These are phyloP conservation scores for Dryadomyces quercus-mongolicae DNA, from an alignment of 2,329 filamentous ascomycete species.

Conservation along the genomic window DNA sequence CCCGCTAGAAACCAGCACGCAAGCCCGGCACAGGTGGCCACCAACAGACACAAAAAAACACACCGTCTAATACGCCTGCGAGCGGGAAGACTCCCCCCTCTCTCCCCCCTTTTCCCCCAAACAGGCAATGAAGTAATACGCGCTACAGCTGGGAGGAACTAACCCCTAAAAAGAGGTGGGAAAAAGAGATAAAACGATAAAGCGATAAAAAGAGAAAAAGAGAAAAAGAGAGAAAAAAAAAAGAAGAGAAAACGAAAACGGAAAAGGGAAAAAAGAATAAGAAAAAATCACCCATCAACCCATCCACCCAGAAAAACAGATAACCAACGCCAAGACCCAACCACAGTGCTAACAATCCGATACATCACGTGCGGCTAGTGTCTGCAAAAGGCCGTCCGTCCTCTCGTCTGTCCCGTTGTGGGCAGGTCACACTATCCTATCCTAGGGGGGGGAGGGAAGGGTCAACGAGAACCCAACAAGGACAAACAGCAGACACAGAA, in stretches of 20 bases:
- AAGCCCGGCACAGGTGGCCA: too few species aligned
- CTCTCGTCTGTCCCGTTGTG: not conserved
- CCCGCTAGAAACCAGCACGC: too few species aligned
- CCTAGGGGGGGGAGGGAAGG: not conserved
- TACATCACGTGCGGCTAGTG: not conserved
- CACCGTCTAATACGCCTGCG: too few species aligned
- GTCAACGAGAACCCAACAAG: not conserved
- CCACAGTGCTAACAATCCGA: not conserved
- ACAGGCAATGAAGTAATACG: too few species aligned
- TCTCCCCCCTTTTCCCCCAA: too few species aligned
- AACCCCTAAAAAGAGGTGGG: not conserved
- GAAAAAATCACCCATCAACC: not conserved
- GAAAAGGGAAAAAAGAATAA: not conserved
- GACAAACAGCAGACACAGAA: not conserved
- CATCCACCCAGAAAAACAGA: not conserved
- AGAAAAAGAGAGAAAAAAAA: not conserved
- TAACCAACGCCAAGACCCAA: not conserved
- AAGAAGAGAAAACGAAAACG: not conserved
- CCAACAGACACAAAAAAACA: too few species aligned
- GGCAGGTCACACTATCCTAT: not conserved
- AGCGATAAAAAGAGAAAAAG: not conserved
- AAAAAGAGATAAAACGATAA: not conserved
- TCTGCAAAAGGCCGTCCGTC: not conserved
- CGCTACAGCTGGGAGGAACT: too few species aligned
- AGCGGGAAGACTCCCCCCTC: too few species aligned